These are phyloP conservation scores for Pestalotiopsis sp. DNA, from an alignment of 2,329 filamentous ascomycete genomes.

Conservation along the genomic window DNA sequence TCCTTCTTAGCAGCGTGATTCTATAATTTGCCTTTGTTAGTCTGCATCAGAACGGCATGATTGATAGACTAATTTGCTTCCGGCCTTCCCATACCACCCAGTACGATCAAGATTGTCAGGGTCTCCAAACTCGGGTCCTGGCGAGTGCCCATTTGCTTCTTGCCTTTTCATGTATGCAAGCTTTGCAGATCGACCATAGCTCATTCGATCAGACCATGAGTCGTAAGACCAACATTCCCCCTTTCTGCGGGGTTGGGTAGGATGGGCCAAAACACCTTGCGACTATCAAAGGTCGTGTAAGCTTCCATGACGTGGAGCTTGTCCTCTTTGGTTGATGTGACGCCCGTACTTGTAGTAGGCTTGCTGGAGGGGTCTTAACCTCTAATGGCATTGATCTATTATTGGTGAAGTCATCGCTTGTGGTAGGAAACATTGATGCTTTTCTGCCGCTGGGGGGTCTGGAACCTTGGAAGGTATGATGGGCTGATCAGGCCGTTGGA, in stretches of 20 bases:
- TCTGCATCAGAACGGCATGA: conserved; percentile 6
- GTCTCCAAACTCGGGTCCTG: background rate
- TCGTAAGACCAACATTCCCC: background rate
- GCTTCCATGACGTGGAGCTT: conserved; percentile 21
- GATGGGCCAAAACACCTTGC: conserved; percentile 14
- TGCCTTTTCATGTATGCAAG: background rate
- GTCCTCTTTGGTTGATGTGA: background rate
- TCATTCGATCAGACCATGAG: background rate
- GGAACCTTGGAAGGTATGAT: background rate
- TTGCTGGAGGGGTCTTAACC: background rate
- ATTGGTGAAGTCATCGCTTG: conserved; percentile 14
- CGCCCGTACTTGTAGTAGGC: conserved; percentile 1
- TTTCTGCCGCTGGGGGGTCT: background rate
- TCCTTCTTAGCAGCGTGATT: background rate
- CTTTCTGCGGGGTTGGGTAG: conserved; percentile 28
- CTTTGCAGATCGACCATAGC: background rate
- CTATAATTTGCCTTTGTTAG: conserved; percentile 8
- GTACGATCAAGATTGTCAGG: background rate
- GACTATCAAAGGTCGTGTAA: conserved; percentile 11
- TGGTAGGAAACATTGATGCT: background rate
- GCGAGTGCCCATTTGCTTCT: background rate
- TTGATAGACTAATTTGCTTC: background rate
- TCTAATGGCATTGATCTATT: background rate
- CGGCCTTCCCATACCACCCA: background rate
- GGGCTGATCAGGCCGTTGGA: background rate